Conservation (phyloP, 2,329 filamentous ascomycete species). For the Coniella lustricola region DNA sequence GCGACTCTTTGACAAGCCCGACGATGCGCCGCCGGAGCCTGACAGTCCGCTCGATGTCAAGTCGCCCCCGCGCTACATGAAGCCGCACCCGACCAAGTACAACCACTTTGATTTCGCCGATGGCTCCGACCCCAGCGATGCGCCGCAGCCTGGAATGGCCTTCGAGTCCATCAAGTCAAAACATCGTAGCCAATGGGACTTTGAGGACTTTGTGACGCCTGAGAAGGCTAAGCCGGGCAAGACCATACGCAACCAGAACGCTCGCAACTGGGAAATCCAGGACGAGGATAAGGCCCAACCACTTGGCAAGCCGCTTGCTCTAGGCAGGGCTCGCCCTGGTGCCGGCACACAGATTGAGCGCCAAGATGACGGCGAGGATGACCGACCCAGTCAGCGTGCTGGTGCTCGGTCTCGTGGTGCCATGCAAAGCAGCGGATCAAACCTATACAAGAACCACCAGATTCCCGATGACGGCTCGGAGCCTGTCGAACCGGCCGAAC, state of each 20-base stretch:
- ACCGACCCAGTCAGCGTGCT: slow-evolving; percentile 43
- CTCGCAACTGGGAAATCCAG: slow-evolving; percentile 73
- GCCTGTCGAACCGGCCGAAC: slow-evolving; percentile 29
- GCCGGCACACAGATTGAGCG: slow-evolving; percentile 80
- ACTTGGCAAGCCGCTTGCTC: slow-evolving; percentile 41
- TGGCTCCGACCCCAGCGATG: slow-evolving; percentile 47
- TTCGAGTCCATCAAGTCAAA: slow-evolving; percentile 46
- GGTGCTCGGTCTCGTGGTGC: slow-evolving; percentile 43
- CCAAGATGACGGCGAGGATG: slow-evolving; percentile 66
- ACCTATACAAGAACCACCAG: slow-evolving; percentile 72
- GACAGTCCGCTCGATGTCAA: slow-evolving; percentile 35
- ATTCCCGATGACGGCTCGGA: slow-evolving; percentile 50
- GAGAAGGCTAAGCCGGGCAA: slow-evolving; percentile 61
- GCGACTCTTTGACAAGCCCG: slow-evolving; percentile 57
- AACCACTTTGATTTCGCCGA: slow-evolving; percentile 79
- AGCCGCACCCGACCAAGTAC: slow-evolving; percentile 72
- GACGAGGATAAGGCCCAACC: slow-evolving; percentile 53
- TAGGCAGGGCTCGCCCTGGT: slow-evolving; percentile 68
- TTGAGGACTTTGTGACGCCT: slow-evolving; percentile 81
- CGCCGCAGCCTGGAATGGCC: slow-evolving; percentile 33
- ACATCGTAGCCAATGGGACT: slow-evolving; percentile 74
- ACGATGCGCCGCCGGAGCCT: slow-evolving; percentile 26
- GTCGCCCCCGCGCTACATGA: slow-evolving; percentile 39
- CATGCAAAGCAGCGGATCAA: slow-evolving; percentile 60
- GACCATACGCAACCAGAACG: slow-evolving; percentile 56